These are phyloP conservation scores for Teratosphaeriaceae sp. DNA, from an alignment of 2,329 filamentous ascomycete species.

Conservation along the genomic window DNA sequence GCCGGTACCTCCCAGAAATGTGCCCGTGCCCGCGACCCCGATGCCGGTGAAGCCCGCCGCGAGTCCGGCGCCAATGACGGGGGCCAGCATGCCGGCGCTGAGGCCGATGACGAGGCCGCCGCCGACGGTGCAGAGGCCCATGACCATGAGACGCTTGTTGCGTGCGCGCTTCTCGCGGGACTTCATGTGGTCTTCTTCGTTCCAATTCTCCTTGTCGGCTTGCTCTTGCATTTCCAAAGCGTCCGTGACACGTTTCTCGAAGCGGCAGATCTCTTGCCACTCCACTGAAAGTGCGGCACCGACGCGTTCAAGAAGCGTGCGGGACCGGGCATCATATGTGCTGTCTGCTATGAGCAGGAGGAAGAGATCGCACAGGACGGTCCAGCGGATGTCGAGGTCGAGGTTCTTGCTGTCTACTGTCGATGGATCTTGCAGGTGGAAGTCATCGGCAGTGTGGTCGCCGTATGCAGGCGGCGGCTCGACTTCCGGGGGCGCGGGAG, in stretches of 20 bases:
- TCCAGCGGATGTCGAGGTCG: conserved; percentile 96
- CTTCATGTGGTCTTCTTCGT: conserved; percentile 92
- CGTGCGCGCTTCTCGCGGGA: conserved; percentile 71
- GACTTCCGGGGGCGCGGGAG: conserved; percentile 23
- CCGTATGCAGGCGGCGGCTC: conserved; percentile 44
- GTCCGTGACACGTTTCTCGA: conserved; percentile 95
- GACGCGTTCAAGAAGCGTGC: conserved; percentile 75
- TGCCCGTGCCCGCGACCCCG: conserved; percentile 79
- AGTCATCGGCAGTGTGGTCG: conserved; percentile 62
- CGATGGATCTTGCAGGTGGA: conserved; percentile 73
- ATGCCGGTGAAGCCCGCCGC: conserved; percentile 94
- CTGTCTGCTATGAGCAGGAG: conserved; percentile 95
- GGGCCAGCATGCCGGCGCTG: conserved; percentile 84
- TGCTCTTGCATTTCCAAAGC: conserved; percentile 96
- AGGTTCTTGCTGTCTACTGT: conserved; percentile 77
- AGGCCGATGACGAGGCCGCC: conserved; percentile 92
- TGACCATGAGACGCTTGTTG: conserved; percentile 82
- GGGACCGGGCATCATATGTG: conserved; percentile 82
- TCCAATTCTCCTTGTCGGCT: conserved; percentile 94
- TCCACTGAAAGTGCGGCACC: conserved; percentile 72
- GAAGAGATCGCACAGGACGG: conserved; percentile 91
- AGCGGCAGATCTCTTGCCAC: conserved; percentile 91
- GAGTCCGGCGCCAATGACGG: conserved; percentile 87
- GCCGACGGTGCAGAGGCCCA: conserved; percentile 94
- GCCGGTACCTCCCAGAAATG: conserved; percentile 84